These are phyloP conservation scores for Volvariella volvacea DNA, from an alignment of 1,284 basidiomycete species.

Conservation along the genomic window DNA sequence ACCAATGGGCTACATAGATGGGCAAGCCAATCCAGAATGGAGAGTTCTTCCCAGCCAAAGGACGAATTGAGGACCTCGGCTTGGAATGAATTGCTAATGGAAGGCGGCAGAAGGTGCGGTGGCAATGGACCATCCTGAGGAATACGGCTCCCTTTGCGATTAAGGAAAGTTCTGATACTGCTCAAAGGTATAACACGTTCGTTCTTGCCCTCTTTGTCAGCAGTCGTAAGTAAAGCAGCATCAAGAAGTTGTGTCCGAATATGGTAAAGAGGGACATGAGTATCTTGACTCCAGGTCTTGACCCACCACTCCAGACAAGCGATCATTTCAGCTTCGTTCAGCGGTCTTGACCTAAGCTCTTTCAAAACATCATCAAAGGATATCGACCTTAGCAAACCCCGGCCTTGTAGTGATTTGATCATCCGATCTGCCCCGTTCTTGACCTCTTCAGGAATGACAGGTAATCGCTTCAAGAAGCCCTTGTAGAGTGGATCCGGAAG, in stretches of 20 bases:
- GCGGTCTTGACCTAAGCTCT: slow-evolving; percentile 71
- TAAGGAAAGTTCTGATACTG: slow-evolving; percentile 69
- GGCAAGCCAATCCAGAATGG: slow-evolving; percentile 70
- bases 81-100: slow-evolving; percentile 60
- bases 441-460: slow-evolving; percentile 68
- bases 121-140: slow-evolving; percentile 84
- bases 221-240: slow-evolving; percentile 55
- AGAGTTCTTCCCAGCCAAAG: slow-evolving; percentile 82
- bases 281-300: slow-evolving; percentile 46
- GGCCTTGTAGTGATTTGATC: slow-evolving; percentile 58
- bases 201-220: slow-evolving; percentile 27
- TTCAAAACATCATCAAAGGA: slow-evolving; percentile 82
- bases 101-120: slow-evolving; percentile 66
- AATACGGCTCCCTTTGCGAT: slow-evolving; percentile 63
- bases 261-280: slow-evolving; percentile 32
- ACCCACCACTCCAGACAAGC: slow-evolving; percentile 92
- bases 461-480: slow-evolving; percentile 76
- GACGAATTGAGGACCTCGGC: slow-evolving; percentile 47
- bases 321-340: slow-evolving; percentile 71
- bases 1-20: slow-evolving; percentile 55
- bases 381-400: slow-evolving; percentile 76
- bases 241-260: slow-evolving; percentile 62
- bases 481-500: slow-evolving; percentile 72
- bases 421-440: slow-evolving; percentile 60
- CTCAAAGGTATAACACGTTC: slow-evolving; percentile 65